A percentile compares a stretch with the other conserved stretches of the same genome.
phyloP scores from a whole-genome alignment of 2,329 filamentous ascomycete species.

The Arthrinium puccinioides region DNA sequence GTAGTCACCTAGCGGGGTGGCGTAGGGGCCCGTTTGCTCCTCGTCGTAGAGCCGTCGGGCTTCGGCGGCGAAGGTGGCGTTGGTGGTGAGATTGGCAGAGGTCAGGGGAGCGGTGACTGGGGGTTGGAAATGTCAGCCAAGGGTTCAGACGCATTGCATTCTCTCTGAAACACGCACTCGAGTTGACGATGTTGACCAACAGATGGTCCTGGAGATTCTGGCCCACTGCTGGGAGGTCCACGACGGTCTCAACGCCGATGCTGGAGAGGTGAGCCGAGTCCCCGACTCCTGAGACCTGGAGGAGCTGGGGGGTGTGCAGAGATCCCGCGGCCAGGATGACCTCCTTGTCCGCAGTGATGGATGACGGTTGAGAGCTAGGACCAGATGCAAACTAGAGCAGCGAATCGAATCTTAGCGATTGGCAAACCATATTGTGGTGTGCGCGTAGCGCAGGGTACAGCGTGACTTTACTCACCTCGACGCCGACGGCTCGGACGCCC shows the following conservation, averaged over 20 bases:
- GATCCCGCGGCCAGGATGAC: slow-evolving; percentile 18
- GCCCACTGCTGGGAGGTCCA: slow-evolving; percentile 10
- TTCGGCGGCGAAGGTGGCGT: slow-evolving; percentile 13
- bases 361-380: no score
- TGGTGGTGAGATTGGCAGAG: slow-evolving; percentile 3
- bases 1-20: slow-evolving; percentile 12
- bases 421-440: no score
- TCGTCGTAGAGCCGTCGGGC: slow-evolving; percentile 14
- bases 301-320: slow-evolving; percentile 22
- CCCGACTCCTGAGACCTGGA: slow-evolving; percentile 30
- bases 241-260: slow-evolving; percentile 4
- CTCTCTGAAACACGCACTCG: no score
- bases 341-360: slow-evolving; percentile 11
- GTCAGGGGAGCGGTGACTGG: slow-evolving; percentile 1
- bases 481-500: no score
- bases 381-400: no score
- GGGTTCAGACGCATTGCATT: no score
- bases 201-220: slow-evolving; percentile 16
- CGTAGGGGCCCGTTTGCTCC: slow-evolving; percentile 17
- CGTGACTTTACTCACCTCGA: no score
- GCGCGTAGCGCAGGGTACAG: no score
- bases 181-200: no score
- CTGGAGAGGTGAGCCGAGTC: slow-evolving; percentile 6
- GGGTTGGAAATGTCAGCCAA: no score
- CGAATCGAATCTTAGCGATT: no score